Conservation (phyloP, 106 monocot genomes). For the Amphibolis antarctica region DNA sequence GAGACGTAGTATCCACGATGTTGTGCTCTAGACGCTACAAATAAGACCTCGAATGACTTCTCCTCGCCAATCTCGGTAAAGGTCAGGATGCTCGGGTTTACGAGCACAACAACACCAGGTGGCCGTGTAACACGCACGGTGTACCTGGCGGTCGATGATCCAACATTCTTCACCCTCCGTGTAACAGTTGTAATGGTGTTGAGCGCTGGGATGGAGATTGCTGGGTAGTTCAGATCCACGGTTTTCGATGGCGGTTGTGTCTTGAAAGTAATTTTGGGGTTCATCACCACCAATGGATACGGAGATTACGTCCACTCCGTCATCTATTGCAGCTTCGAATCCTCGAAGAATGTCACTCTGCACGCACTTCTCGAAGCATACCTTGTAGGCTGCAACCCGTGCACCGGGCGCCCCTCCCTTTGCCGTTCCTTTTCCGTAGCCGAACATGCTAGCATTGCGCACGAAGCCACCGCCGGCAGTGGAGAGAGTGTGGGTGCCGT, state of each 20-base stretch:
- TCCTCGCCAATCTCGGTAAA: conserved; percentile 29
- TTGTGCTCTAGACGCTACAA: not conserved
- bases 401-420: conserved; percentile 54
- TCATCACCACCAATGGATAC: conserved; percentile 35
- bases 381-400: conserved; percentile 49
- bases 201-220: conserved; percentile 10
- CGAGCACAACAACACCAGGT: conserved; percentile 15
- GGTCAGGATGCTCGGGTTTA: conserved; percentile 20
- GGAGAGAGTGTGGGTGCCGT: conserved; percentile 77
- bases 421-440: conserved; percentile 47
- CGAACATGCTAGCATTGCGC: conserved; percentile 31
- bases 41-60: conserved; percentile 25
- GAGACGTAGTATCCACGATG: not conserved
- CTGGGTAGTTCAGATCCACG: conserved; percentile 8
- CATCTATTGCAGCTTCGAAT: conserved; percentile 39
- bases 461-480: conserved; percentile 50
- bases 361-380: conserved; percentile 40
- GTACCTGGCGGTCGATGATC: conserved; percentile 29
- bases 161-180: conserved; percentile 51
- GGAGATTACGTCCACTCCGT: conserved; percentile 52
- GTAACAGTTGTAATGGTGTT: conserved; percentile 6
- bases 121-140: conserved; percentile 11
- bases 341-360: conserved; percentile 43
- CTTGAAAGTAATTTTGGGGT: conserved; percentile 10
- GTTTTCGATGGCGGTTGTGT: too few relatives aligned